Evolutionary conservation across 2,329 filamentous ascomycete species (phyloP).

Genomic region (Didymella arachidicola): DNA sequence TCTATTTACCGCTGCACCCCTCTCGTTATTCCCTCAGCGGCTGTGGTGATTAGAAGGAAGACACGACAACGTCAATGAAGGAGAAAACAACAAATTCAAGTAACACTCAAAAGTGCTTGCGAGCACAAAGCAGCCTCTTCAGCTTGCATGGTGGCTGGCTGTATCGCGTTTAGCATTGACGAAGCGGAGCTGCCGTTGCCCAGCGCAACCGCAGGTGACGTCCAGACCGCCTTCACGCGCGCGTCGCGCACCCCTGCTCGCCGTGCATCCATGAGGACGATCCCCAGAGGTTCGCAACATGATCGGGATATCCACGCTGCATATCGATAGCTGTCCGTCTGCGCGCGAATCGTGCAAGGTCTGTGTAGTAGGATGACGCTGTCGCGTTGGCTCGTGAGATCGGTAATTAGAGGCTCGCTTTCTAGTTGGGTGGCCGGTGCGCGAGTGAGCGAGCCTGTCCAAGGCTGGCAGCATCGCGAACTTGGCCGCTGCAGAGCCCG

Average conservation of each 20-base stretch:
- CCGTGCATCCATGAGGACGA: slow-evolving; percentile 26
- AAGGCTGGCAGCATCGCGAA: slow-evolving; percentile 3
- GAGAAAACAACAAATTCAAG: slow-evolving; percentile 1
- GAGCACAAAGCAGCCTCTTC: slow-evolving; percentile 21
- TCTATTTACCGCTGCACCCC: neutral
- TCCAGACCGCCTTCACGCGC: slow-evolving; percentile 25
- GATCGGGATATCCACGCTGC: slow-evolving; percentile 14
- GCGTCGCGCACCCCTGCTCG: slow-evolving; percentile 6
- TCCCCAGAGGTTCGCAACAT: slow-evolving; percentile 13
- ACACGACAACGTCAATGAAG: neutral
- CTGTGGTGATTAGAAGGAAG: neutral
- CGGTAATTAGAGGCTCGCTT: slow-evolving; percentile 9
- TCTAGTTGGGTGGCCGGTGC: slow-evolving; percentile 5
- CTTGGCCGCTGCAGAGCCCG: neutral
- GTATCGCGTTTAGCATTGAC: slow-evolving; percentile 38
- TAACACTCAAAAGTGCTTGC: slow-evolving; percentile 14
- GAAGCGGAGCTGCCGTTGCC: slow-evolving; percentile 27
- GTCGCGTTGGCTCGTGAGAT: slow-evolving; percentile 5
- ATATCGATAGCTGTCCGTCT: slow-evolving; percentile 15
- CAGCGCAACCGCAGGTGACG: slow-evolving; percentile 24
- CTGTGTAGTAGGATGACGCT: slow-evolving; percentile 10
- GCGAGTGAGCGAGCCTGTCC: slow-evolving; percentile 7
- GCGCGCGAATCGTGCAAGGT: neutral
- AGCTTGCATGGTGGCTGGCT: slow-evolving; percentile 41
- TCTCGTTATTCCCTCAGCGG: neutral